These are phyloP conservation scores for Tetrapisispora nanseiensis DNA, from an alignment of 805 yeast species.

Conservation along the genomic window DNA sequence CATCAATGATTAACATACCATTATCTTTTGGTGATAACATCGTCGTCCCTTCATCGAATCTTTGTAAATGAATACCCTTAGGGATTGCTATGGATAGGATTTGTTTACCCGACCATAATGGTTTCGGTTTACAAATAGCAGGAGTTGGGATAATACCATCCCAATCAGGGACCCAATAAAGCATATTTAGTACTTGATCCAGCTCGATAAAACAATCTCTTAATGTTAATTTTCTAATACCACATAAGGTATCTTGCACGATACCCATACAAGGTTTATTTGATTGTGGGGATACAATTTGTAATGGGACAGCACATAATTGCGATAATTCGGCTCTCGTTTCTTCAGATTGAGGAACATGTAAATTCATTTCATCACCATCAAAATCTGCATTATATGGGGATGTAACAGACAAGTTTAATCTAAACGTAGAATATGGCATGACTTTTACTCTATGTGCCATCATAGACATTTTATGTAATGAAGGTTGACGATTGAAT, in stretches of 20 bases:
- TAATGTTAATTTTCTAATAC: constrained; percentile 88
- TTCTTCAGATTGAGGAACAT: constrained; percentile 97
- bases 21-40: constrained; percentile 79
- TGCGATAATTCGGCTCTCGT: constrained; percentile 93
- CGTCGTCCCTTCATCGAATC: constrained; percentile 86
- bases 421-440: constrained; percentile 97
- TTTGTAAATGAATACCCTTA: constrained; percentile 85
- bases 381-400: constrained; percentile 99
- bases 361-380: constrained; percentile 99
- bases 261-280: constrained; percentile 99
- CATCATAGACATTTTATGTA: constrained; percentile 99
- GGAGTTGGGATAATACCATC: constrained; percentile 97
- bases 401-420: constrained; percentile 92
- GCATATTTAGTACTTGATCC: constrained; percentile 91
- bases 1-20: constrained; percentile 93
- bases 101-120: constrained; percentile 97
- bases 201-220: constrained; percentile 83
- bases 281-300: constrained; percentile 96
- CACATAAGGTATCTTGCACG: constrained; percentile 97
- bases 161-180: constrained; percentile 98
- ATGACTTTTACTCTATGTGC: constrained; percentile 96
- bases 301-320: constrained; percentile 93
- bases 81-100: constrained; percentile 88
- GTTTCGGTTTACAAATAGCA: constrained; percentile 86
- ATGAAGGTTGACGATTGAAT: constrained; percentile 97